Evolutionary conservation across 345 rosid species (phyloP).

Genomic region (Crucihimalaya himalaica): DNA sequence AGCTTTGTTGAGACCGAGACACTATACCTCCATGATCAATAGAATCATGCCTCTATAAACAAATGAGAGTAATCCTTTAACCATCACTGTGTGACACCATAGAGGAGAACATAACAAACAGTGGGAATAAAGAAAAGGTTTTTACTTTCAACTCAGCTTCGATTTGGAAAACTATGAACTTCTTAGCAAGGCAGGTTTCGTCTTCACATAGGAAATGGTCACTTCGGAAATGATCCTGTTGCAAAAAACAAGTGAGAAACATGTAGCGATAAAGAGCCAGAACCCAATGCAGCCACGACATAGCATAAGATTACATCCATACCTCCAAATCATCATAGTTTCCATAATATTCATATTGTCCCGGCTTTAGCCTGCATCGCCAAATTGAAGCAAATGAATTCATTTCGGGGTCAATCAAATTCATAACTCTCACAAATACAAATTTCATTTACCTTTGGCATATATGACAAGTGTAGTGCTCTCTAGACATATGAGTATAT

Average conservation of each 20-base stretch:
- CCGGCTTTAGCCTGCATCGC: constrained; percentile 76
- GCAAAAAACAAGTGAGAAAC: constrained; percentile 27
- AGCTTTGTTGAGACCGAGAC: constrained; percentile 82
- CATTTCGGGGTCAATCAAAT: constrained; percentile 3
- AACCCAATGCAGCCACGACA: constrained; percentile 20
- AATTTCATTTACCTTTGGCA: constrained; percentile 73
- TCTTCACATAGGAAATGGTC: constrained; percentile 92
- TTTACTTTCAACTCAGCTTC: constrained; percentile 86
- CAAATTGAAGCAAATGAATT: not conserved
- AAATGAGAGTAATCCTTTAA: constrained; percentile 8
- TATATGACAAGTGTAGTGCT: constrained; percentile 85
- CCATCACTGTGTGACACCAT: not conserved
- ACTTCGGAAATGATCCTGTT: constrained; percentile 77
- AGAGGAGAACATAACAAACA: constrained; percentile 16
- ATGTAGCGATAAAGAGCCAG: not conserved
- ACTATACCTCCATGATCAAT: constrained; percentile 86
- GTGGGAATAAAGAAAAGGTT: not conserved
- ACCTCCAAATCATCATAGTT: constrained; percentile 88
- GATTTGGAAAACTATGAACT: constrained; percentile 76
- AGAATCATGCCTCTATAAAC: constrained; percentile 75
- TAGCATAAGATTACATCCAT: constrained; percentile 6
- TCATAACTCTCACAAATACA: not conserved
- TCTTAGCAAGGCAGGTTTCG: constrained; percentile 85
- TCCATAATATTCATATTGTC: constrained; percentile 77
- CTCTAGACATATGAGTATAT: constrained; percentile 83